phyloP scores from a whole-genome alignment of 805 yeast genomes.

The Yamadazyma insecticola region DNA sequence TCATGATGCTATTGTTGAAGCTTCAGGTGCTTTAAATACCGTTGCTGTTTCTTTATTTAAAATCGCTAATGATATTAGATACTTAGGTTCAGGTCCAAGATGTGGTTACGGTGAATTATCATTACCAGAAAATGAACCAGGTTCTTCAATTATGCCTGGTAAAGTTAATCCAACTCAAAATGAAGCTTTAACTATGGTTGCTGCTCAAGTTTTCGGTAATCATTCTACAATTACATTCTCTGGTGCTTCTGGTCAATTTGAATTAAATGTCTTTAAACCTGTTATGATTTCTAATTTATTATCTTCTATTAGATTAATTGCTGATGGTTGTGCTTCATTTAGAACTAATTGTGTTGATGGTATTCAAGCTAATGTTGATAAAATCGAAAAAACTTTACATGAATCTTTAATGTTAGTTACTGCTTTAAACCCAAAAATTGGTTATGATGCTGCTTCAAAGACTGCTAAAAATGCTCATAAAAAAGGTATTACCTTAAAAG shows the following conservation, averaged over 20 bases:
- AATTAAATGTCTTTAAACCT: conserved; percentile 97
- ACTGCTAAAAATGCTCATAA: conserved; percentile 98
- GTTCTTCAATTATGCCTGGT: conserved; percentile 99
- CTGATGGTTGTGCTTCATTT: conserved; percentile 88
- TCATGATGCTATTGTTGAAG: conserved; percentile 97
- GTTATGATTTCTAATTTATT: conserved; percentile 88
- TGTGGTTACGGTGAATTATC: conserved; percentile 97
- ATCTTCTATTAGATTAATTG: conserved; percentile 79
- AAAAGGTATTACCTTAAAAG: conserved; percentile 93
- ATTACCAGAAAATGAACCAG: conserved; percentile 98
- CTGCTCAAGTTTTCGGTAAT: conserved; percentile 97
- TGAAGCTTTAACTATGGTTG: conserved; percentile 98
- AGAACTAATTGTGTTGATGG: conserved; percentile 94
- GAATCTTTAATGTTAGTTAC: conserved; percentile 98
- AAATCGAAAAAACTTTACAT: conserved; percentile 81
- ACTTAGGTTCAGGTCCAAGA: conserved; percentile 98
- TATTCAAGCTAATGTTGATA: conserved; percentile 80
- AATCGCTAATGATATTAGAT: conserved; percentile 97
- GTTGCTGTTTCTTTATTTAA: conserved; percentile 90
- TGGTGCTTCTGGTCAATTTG: conserved; percentile 98
- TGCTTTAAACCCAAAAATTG: conserved; percentile 97
- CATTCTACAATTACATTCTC: conserved; percentile 92
- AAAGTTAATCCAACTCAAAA: conserved; percentile 99
- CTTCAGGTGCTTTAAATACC: conserved; percentile 95
- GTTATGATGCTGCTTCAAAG: conserved; percentile 96